These are phyloP conservation scores for Solanum ahanhuiri DNA, from an alignment of 257 asterid species.

Conservation along the genomic window DNA sequence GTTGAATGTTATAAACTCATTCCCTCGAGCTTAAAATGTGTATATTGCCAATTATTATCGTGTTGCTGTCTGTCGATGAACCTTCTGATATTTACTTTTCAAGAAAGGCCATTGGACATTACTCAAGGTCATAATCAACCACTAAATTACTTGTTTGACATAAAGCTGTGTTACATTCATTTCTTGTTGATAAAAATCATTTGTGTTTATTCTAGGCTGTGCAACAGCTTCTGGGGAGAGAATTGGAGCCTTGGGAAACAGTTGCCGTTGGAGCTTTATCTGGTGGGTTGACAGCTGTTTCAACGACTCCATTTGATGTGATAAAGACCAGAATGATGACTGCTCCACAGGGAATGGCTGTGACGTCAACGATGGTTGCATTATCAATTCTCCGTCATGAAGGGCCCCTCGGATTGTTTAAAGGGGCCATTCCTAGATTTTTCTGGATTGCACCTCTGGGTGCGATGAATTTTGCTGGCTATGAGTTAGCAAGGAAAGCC, in stretches of 20 bases:
- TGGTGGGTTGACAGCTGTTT: constrained; percentile 73
- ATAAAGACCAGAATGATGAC: constrained; percentile 85
- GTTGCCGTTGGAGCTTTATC: constrained; percentile 81
- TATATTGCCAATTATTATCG: background rate
- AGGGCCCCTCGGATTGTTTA: constrained; percentile 66
- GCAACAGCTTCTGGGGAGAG: constrained; percentile 50
- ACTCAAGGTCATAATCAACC: background rate
- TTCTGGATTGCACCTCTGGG: constrained; percentile 94
- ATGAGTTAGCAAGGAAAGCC: constrained; percentile 68
- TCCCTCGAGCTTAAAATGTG: background rate
- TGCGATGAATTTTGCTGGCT: constrained; percentile 90
- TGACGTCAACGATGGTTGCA: constrained; percentile 34
- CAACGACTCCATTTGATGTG: constrained; percentile 80
- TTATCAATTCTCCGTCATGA: constrained; percentile 50
- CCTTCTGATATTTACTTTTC: background rate
- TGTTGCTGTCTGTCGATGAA: background rate
- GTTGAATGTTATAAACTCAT: background rate
- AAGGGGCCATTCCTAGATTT: constrained; percentile 82
- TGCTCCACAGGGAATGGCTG: constrained; percentile 44
- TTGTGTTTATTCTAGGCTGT: constrained; percentile 34
- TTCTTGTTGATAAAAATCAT: background rate
- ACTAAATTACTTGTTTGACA: background rate
- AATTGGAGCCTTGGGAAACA: constrained; percentile 76
- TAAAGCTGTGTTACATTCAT: background rate
- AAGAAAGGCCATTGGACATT: background rate